These are phyloP conservation scores for Oidiodendron maius DNA, from an alignment of 495 filamentous ascomycete species.

Conservation along the genomic window DNA sequence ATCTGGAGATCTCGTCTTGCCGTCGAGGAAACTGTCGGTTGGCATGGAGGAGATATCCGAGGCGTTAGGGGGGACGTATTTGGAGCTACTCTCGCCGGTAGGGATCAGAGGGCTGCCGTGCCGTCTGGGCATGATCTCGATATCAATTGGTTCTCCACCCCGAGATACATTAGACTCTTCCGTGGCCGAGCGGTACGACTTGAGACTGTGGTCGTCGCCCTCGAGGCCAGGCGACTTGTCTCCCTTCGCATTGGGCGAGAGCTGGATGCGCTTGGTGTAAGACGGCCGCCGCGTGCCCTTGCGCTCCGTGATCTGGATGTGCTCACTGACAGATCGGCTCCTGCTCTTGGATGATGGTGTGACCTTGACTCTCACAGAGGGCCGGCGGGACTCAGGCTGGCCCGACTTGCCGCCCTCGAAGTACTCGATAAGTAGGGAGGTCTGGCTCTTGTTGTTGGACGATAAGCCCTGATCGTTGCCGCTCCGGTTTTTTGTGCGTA, in stretches of 20 bases:
- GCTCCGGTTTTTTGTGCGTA: slow-evolving; percentile 65
- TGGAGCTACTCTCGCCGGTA: slow-evolving; percentile 22
- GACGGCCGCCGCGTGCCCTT: slow-evolving; percentile 58
- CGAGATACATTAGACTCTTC: slow-evolving; percentile 69
- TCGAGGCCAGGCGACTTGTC: slow-evolving; percentile 25
- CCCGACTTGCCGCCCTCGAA: slow-evolving; percentile 80
- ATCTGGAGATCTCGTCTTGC: slow-evolving; percentile 38
- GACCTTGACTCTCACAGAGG: slow-evolving; percentile 91
- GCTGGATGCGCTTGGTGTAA: slow-evolving; percentile 57
- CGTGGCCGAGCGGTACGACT: slow-evolving; percentile 66
- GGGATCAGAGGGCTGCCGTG: slow-evolving; percentile 51
- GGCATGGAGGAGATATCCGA: slow-evolving; percentile 92
- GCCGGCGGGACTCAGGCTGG: slow-evolving; percentile 54
- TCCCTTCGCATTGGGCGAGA: slow-evolving; percentile 39
- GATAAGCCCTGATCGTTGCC: slow-evolving; percentile 49
- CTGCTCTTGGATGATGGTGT: slow-evolving; percentile 61
- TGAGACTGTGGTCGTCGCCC: slow-evolving; percentile 54
- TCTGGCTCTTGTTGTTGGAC: slow-evolving; percentile 63
- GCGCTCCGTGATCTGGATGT: slow-evolving; percentile 77
- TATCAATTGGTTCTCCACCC: slow-evolving; percentile 64
- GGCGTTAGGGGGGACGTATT: slow-evolving; percentile 48
- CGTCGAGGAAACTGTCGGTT: slow-evolving; percentile 83
- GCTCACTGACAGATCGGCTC: slow-evolving; percentile 47
- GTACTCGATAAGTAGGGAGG: slow-evolving; percentile 94
- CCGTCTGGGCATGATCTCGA: slow-evolving; percentile 66